phyloP scores from a whole-genome alignment of 176 grass and related monocot species.

The Zoysia pacifica region DNA sequence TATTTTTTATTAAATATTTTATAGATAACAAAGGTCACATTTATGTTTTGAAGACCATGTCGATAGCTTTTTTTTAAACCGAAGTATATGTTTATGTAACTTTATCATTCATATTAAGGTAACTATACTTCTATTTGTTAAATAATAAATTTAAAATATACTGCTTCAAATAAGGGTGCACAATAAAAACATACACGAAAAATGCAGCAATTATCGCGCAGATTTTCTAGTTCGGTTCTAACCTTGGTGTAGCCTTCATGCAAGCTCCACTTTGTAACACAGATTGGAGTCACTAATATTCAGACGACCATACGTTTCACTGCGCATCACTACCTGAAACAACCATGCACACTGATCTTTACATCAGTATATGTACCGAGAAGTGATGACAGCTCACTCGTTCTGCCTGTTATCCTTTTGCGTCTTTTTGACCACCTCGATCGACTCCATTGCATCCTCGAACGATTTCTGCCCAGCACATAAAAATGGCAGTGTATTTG shows the following conservation, averaged over 20 bases:
- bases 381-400: neutral
- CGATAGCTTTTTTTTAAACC: too few relatives aligned
- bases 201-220: too few relatives aligned
- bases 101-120: too few relatives aligned
- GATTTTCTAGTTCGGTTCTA: too few relatives aligned
- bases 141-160: too few relatives aligned
- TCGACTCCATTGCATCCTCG: conserved; percentile 65
- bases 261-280: neutral
- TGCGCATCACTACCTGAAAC: conserved; percentile 5
- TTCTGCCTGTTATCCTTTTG: conserved; percentile 45
- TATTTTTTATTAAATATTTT: too few relatives aligned
- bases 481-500: neutral
- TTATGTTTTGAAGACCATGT: too few relatives aligned
- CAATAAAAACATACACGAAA: too few relatives aligned
- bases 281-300: neutral
- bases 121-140: too few relatives aligned
- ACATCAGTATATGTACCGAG: conserved; percentile 6
- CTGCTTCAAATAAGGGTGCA: too few relatives aligned
- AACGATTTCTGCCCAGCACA: conserved; percentile 66
- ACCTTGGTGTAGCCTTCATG: neutral
- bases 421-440: conserved; percentile 46
- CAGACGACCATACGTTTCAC: neutral
- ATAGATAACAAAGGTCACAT: too few relatives aligned
- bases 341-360: neutral
- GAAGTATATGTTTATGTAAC: too few relatives aligned